phyloP scores from a whole-genome alignment of 352 stramenopile genomes.

The Phytophthora constricta region DNA sequence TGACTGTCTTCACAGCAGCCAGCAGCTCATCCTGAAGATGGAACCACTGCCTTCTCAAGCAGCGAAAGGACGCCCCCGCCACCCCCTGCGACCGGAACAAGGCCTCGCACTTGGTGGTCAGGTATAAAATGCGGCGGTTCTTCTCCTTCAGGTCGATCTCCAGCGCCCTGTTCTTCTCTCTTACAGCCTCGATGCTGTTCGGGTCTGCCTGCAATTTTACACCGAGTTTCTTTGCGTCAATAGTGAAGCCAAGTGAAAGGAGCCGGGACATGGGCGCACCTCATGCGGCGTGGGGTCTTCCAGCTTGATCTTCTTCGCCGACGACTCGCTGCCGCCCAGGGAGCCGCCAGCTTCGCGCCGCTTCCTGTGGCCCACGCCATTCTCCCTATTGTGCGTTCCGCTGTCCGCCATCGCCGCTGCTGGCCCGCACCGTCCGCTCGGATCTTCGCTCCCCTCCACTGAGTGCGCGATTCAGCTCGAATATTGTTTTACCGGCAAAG shows the following conservation, averaged over 20 bases:
- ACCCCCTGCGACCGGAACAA: conserved; percentile 66
- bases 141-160: conserved; percentile 82
- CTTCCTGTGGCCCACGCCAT: conserved; percentile 48
- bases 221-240: neutral
- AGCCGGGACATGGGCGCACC: conserved; percentile 17
- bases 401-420: conserved; percentile 37
- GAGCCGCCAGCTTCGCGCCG: conserved; percentile 36
- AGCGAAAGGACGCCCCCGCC: conserved; percentile 56
- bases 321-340: conserved; percentile 21
- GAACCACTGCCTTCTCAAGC: conserved; percentile 67
- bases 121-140: conserved; percentile 76
- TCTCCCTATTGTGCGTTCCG: conserved; percentile 26
- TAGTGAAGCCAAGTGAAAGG: conserved; percentile 1
- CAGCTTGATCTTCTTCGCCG: conserved; percentile 72
- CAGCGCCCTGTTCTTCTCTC: conserved; percentile 77
- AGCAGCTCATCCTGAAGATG: conserved; percentile 71
- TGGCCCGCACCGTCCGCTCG: conserved; percentile 19
- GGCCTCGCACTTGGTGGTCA: conserved; percentile 72
- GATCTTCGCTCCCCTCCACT: conserved; percentile 30
- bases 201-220: conserved; percentile 58
- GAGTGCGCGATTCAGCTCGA: neutral
- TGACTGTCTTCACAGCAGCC: conserved; percentile 31
- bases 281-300: conserved; percentile 64
- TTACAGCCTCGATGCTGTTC: conserved; percentile 77
- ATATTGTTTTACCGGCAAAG: conserved; percentile 6